Conservation (phyloP, 1,139 yeast species). For the Sugiyamaella castrensis region DNA sequence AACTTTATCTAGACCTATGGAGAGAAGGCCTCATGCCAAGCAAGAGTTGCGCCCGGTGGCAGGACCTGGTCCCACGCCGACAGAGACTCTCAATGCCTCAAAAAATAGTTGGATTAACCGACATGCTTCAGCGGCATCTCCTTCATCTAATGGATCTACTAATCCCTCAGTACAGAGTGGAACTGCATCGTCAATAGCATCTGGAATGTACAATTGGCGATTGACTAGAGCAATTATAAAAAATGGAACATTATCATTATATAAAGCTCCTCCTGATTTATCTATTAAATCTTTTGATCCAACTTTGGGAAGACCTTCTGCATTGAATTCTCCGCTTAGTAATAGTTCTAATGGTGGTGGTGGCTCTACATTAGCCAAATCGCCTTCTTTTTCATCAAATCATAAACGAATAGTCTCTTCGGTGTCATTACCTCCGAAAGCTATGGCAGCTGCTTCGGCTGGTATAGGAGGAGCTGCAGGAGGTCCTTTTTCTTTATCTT, state of each 20-base stretch:
- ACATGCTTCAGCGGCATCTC: constrained; percentile 15
- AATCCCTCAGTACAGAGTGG: too few relatives aligned
- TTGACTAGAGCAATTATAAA: constrained; percentile 33
- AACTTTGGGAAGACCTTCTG: constrained; percentile 17
- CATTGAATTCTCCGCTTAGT: not conserved
- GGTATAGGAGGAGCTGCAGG: not conserved
- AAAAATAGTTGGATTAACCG: constrained; percentile 29
- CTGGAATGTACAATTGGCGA: constrained; percentile 27
- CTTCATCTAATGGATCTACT: not conserved
- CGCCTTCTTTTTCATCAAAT: constrained; percentile 5
- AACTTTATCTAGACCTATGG: not conserved
- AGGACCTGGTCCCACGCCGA: not conserved
- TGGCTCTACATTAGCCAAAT: not conserved
- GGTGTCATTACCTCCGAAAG: constrained; percentile 2
- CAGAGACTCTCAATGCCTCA: constrained; percentile 13
- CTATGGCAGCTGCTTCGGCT: constrained; percentile 6
- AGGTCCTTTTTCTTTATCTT: constrained; percentile 10
- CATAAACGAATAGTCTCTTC: constrained; percentile 18
- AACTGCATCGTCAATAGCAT: constrained; percentile 7
- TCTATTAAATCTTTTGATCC: constrained; percentile 31
- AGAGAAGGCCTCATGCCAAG: constrained; percentile 7
- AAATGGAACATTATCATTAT: constrained; percentile 32
- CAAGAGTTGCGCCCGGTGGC: constrained; percentile 1
- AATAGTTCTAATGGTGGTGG: not conserved
- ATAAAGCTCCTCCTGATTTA: constrained; percentile 35